These are phyloP conservation scores for Xylariaceae sp. DNA, from an alignment of 2,329 filamentous ascomycete species.

Conservation along the genomic window DNA sequence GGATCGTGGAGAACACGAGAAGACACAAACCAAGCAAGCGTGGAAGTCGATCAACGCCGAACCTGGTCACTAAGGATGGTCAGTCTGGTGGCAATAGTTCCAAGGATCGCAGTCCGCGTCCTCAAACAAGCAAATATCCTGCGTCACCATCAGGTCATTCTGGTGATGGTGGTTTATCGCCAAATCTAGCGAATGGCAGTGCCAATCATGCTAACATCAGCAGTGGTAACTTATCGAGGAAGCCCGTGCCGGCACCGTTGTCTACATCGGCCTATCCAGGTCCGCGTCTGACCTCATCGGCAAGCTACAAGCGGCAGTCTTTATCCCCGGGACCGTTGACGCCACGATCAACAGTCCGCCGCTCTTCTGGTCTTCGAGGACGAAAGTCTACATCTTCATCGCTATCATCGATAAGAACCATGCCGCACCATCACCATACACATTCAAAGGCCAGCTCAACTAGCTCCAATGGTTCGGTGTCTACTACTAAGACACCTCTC, in stretches of 20 bases:
- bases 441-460: slow-evolving; percentile 95
- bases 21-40: slow-evolving; percentile 46
- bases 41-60: slow-evolving; percentile 55
- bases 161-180: slow-evolving; percentile 44
- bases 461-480: slow-evolving; percentile 73
- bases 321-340: slow-evolving; percentile 84
- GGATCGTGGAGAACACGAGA: slow-evolving; percentile 56
- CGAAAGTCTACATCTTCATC: slow-evolving; percentile 96
- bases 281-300: slow-evolving; percentile 33
- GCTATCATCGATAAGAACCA: slow-evolving; percentile 85
- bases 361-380: slow-evolving; percentile 80
- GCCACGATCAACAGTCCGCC: slow-evolving; percentile 79
- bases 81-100: slow-evolving; percentile 37
- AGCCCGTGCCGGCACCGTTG: slow-evolving; percentile 22
- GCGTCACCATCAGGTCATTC: slow-evolving; percentile 31
- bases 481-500: slow-evolving; percentile 62
- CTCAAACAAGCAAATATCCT: slow-evolving; percentile 57
- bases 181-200: slow-evolving; percentile 49
- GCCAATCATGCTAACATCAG: slow-evolving; percentile 25
- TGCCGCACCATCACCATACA: slow-evolving; percentile 75
- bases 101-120: slow-evolving; percentile 53
- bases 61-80: slow-evolving; percentile 48
- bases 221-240: slow-evolving; percentile 17
- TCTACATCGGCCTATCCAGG: slow-evolving; percentile 28
- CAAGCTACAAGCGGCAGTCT: slow-evolving; percentile 67